Evolutionary conservation across 257 asterid species (phyloP).

Genomic region (Agastache rugosa): DNA sequence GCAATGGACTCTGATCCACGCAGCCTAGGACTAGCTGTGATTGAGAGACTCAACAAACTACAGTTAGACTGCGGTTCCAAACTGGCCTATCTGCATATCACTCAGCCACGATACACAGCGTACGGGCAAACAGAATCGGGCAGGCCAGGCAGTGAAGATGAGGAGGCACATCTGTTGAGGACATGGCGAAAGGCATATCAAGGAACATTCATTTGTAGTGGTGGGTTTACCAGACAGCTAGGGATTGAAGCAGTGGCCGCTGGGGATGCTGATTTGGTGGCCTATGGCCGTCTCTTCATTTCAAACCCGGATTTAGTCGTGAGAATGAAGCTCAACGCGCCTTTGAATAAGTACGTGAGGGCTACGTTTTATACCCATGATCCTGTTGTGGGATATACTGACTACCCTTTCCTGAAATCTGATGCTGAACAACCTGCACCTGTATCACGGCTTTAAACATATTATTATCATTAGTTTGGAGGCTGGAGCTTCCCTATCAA

Average conservation of each 20-base stretch:
- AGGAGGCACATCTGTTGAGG: constrained; percentile 63
- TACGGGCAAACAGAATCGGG: constrained; percentile 81
- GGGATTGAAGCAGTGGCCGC: constrained; percentile 63
- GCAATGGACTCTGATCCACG: constrained; percentile 89
- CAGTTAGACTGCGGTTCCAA: constrained; percentile 52
- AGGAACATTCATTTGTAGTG: constrained; percentile 74
- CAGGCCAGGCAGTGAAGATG: constrained; percentile 72
- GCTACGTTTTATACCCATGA: constrained; percentile 70
- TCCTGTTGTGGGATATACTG: constrained; percentile 71
- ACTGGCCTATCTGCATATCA: constrained; percentile 77
- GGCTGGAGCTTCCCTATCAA: constrained; percentile 8
- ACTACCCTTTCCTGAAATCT: constrained; percentile 57
- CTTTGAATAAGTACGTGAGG: constrained; percentile 57
- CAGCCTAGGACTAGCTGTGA: constrained; percentile 71
- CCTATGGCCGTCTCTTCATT: constrained; percentile 63
- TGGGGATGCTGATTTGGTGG: constrained; percentile 69
- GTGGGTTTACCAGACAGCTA: constrained; percentile 69
- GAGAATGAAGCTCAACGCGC: constrained; percentile 60
- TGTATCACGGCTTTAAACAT: constrained; percentile 44
- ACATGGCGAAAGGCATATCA: constrained; percentile 63
- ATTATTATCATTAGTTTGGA: not conserved
- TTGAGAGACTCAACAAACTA: constrained; percentile 69
- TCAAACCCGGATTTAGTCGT: constrained; percentile 70
- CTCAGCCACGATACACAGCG: constrained; percentile 89
- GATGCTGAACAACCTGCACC: constrained; percentile 21